phyloP scores from a whole-genome alignment of 108 stramenopile genomes.

The Skeletonema menzelii region DNA sequence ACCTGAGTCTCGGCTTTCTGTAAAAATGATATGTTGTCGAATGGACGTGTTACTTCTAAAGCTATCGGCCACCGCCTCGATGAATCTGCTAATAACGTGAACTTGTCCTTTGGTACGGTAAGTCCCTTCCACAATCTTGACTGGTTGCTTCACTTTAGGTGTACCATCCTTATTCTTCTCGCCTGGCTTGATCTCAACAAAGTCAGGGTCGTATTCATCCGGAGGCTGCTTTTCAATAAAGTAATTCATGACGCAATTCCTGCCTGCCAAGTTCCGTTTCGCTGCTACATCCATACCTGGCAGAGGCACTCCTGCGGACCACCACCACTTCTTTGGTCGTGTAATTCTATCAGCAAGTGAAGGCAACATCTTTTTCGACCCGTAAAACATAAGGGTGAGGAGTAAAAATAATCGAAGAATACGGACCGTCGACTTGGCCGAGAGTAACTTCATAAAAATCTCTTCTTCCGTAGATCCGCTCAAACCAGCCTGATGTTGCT shows the following conservation, averaged over 20 bases:
- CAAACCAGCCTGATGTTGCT: constrained; percentile 1
- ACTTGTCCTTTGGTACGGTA: constrained; percentile 61
- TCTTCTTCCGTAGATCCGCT: constrained; percentile 19
- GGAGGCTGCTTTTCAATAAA: constrained; percentile 58
- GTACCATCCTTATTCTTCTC: constrained; percentile 32
- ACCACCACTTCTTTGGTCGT: constrained; percentile 28
- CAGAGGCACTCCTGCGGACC: constrained; percentile 29
- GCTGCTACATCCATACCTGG: constrained; percentile 11
- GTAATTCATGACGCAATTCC: constrained; percentile 62
- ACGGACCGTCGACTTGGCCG: constrained; percentile 35
- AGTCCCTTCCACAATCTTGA: constrained; percentile 44
- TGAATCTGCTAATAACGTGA: constrained; percentile 52
- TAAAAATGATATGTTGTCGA: constrained; percentile 53
- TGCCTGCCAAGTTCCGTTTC: constrained; percentile 33
- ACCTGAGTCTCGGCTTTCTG: constrained; percentile 51
- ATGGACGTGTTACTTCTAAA: constrained; percentile 47
- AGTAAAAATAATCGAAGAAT: constrained; percentile 33
- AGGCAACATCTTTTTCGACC: constrained; percentile 15
- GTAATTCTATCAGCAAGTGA: constrained; percentile 25
- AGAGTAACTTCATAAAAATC: constrained; percentile 23
- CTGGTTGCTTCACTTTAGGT: constrained; percentile 15
- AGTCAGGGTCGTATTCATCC: constrained; percentile 62
- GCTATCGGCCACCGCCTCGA: constrained; percentile 53
- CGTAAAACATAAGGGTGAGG: constrained; percentile 14
- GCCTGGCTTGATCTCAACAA: constrained; percentile 39